Evolutionary conservation across 352 stramenopile species (phyloP).

Genomic region (Pythium vanterpoolii): DNA sequence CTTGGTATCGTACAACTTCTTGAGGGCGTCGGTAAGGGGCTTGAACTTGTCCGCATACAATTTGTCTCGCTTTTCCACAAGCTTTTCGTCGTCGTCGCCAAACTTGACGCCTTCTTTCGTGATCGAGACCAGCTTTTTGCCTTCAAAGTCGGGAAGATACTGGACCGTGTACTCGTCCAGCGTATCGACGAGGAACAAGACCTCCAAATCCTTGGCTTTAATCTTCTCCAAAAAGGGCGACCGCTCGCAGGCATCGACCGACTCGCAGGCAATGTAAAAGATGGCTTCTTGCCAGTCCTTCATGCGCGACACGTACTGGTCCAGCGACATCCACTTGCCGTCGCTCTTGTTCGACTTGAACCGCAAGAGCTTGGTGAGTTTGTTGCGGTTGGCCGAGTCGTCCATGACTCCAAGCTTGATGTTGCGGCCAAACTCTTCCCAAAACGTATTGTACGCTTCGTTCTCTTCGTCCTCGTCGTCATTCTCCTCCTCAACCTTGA

Average conservation of each 20-base stretch:
- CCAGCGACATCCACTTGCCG: constrained; percentile 92
- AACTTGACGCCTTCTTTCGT: constrained; percentile 99
- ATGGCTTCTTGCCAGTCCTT: constrained; percentile 99
- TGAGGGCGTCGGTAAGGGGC: constrained; percentile 94
- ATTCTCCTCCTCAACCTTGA: constrained; percentile 36
- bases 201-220: constrained; percentile 96
- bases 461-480: constrained; percentile 65
- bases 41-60: constrained; percentile 97
- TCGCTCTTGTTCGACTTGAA: constrained; percentile 95
- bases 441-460: constrained; percentile 97
- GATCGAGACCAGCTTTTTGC: constrained; percentile 96
- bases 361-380: constrained; percentile 96
- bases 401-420: constrained; percentile 99
- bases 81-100: constrained; percentile 96
- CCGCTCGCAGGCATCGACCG: constrained; percentile 89
- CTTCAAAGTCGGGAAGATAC: constrained; percentile 93
- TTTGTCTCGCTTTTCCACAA: constrained; percentile 93
- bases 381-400: constrained; percentile 92
- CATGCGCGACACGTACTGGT: constrained; percentile 97
- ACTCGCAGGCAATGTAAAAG: constrained; percentile 98
- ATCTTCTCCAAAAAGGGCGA: constrained; percentile 98
- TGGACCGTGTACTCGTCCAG: constrained; percentile 98
- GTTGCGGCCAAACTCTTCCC: constrained; percentile 96
- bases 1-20: constrained; percentile 94
- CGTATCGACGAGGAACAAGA: constrained; percentile 98